phyloP scores from a whole-genome alignment of 148 eudicot species.

The Rhododendron griersonianum region DNA sequence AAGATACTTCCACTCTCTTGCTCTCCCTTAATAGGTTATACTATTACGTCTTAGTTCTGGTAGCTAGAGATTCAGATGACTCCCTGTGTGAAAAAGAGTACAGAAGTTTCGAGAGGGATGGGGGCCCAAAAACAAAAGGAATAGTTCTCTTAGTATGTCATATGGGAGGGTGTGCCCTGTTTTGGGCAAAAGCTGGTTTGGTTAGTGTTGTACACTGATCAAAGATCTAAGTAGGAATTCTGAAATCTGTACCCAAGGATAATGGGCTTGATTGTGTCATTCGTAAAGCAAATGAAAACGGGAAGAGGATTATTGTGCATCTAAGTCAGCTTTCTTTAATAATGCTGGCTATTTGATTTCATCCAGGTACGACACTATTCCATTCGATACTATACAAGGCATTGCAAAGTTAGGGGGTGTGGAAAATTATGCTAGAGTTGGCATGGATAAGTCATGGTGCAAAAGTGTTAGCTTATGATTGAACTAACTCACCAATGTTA shows the following conservation, averaged over 20 bases:
- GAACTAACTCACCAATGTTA: background rate
- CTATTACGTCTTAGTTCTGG: background rate
- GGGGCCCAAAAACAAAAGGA: background rate
- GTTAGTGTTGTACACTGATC: background rate
- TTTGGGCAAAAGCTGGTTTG: background rate
- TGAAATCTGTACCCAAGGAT: background rate
- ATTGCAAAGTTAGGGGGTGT: background rate
- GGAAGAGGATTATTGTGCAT: background rate
- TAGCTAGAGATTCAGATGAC: background rate
- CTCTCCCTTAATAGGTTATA: background rate
- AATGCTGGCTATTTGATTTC: background rate
- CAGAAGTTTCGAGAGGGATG: background rate
- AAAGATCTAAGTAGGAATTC: background rate
- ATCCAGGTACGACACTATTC: background rate
- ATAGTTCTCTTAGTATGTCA: background rate
- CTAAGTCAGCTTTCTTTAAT: background rate
- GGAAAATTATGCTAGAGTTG: background rate
- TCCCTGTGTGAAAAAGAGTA: background rate
- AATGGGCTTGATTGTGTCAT: background rate
- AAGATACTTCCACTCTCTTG: constrained; percentile 27
- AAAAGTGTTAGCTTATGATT: background rate
- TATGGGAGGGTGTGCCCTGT: background rate
- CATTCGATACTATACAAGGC: background rate
- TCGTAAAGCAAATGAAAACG: background rate
- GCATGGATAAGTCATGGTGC: background rate